Base-by-base conservation (phyloP, 2,329 filamentous ascomycete genomes). In the Elsinoe necatrix region DNA sequence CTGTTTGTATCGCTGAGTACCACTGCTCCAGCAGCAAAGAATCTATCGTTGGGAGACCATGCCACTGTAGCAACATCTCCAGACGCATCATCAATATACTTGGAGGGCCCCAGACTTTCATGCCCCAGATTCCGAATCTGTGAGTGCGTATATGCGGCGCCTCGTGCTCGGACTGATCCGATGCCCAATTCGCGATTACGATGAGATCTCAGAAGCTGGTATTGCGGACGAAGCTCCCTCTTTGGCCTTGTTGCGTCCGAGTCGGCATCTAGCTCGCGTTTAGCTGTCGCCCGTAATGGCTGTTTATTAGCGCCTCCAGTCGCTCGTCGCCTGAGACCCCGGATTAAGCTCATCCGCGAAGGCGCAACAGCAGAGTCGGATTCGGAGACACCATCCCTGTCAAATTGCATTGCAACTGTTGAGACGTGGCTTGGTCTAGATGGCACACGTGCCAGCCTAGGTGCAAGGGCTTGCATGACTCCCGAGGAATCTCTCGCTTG, bases 11-110 rank as follows among this genome's bases (percentile, higher is more conserved):
- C 80, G 2, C 75, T 75, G 4, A 80, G 75, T 27, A 80, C 77
- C 4, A 80, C 76, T 3, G 80, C 77, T 1, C 80, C 81, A 8
- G 77, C 79, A 25, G 77, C 80, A 62, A 84, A 84, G 2, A 63
- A 69, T 1, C 72, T 72, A 1, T 80, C 77, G 64, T 80, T 72
- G 1, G 75, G 72, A 1, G 77, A 75, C 81, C 81, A 85, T 12
- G 79, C 75, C 2, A 83, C 67, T 8, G 74, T 73, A 31, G 78
- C 72, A 1, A 84, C 74, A 64, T 84, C 82, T 21, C 78, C 77
- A 0, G 80, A 83, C 0, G 80, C 79, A 1, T 80, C 79, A 59
- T 76, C 80, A 72, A 78, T 83, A 12, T 72, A 70, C 54, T 69
- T 72, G 23, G 68, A 72, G 2, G 70, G 69, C 3, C 70, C 73